phyloP scores from a whole-genome alignment of 163 green algal genomes.

The Smithsoniella earleae region DNA sequence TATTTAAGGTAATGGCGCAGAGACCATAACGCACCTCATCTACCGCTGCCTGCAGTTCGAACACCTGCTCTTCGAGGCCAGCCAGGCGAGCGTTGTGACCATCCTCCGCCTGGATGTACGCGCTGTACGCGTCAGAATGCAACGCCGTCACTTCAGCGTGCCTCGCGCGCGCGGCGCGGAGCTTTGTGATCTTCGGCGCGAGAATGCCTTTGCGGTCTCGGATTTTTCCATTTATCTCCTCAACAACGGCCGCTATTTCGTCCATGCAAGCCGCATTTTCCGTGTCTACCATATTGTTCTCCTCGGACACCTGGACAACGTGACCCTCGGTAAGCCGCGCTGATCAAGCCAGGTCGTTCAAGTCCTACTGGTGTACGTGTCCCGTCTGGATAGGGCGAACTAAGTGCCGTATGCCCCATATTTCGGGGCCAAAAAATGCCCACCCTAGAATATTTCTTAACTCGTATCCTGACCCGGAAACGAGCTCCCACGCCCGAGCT shows the following conservation, averaged over 20 bases:
- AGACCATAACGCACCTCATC: constrained; percentile 20
- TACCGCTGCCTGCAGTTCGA: constrained; percentile 3
- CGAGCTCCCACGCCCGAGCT: neutral
- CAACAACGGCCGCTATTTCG: neutral
- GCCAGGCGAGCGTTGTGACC: neutral
- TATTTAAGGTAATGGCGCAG: too few relatives aligned
- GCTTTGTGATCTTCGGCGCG: constrained; percentile 4
- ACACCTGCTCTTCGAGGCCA: neutral
- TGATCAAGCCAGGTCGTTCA: too few relatives aligned
- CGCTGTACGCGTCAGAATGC: neutral
- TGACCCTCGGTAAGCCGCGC: too few relatives aligned
- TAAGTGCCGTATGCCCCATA: too few relatives aligned
- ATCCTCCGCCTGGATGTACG: constrained; percentile 9
- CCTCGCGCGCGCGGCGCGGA: neutral
- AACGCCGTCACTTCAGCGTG: neutral
- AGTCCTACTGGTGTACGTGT: neutral
- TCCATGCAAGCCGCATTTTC: neutral
- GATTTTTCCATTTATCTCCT: neutral
- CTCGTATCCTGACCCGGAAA: neutral
- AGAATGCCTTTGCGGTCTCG: neutral
- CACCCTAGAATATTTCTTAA: too few relatives aligned
- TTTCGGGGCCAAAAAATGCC: neutral
- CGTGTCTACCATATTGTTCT: neutral
- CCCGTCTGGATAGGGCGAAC: too few relatives aligned
- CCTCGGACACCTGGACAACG: neutral